These are phyloP conservation scores for Rhodocollybia butyracea DNA, from an alignment of 768 basidiomycete species.

Conservation along the genomic window DNA sequence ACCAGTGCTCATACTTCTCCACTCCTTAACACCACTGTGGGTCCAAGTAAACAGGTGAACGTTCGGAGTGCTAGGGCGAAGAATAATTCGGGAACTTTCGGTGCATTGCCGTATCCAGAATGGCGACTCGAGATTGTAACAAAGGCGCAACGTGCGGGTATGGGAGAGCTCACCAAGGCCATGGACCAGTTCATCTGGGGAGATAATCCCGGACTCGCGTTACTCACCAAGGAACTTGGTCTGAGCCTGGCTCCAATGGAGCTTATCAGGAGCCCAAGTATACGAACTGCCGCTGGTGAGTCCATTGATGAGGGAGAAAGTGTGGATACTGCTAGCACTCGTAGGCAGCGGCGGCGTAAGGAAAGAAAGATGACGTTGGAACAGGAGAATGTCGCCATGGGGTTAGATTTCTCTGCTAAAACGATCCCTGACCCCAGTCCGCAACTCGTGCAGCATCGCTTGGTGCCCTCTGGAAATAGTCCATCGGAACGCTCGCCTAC, in stretches of 20 bases:
- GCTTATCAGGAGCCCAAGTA: slow-evolving; percentile 5
- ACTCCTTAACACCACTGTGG: not conserved
- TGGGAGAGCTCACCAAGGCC: slow-evolving; percentile 54
- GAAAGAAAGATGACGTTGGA: slow-evolving; percentile 16
- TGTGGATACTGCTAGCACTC: slow-evolving; percentile 16
- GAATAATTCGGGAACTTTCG: slow-evolving; percentile 17
- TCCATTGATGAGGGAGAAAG: slow-evolving; percentile 11
- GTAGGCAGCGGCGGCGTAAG: slow-evolving; percentile 14
- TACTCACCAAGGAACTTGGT: slow-evolving; percentile 5
- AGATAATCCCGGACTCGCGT: slow-evolving; percentile 12
- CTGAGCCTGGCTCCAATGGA: slow-evolving; percentile 10
- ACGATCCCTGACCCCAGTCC: no score
- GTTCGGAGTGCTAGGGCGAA: not conserved
- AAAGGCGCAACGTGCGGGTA: slow-evolving; percentile 52
- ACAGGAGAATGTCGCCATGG: slow-evolving; percentile 11
- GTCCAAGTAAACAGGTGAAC: not conserved
- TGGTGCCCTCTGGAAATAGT: not conserved
- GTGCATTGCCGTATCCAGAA: slow-evolving; percentile 59
- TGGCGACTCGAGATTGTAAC: slow-evolving; percentile 54
- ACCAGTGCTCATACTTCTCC: not conserved
- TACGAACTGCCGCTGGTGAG: not conserved
- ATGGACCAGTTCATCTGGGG: slow-evolving; percentile 45
- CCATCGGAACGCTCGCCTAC: not conserved
- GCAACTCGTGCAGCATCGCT: not conserved
- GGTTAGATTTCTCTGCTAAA: not conserved